These are phyloP conservation scores for Tricholoma sp. DNA, from an alignment of 768 basidiomycete species.

Conservation along the genomic window DNA sequence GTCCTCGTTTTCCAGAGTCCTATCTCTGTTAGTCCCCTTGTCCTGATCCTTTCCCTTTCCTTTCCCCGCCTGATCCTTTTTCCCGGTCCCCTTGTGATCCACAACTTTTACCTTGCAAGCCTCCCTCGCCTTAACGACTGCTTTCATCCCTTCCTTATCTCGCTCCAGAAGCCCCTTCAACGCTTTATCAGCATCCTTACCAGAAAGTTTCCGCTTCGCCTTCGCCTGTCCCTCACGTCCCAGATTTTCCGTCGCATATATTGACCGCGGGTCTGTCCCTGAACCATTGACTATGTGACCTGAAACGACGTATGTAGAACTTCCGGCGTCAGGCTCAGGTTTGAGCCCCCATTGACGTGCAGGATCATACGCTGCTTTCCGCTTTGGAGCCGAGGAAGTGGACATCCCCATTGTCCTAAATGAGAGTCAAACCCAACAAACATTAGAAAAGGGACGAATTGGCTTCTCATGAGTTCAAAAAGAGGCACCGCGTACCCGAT, in stretches of 20 bases:
- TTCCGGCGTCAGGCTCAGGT: constrained; percentile 33
- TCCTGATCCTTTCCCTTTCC: constrained; percentile 16
- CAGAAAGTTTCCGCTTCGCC: constrained; percentile 56
- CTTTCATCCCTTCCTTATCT: constrained; percentile 65
- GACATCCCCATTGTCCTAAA: constrained; percentile 73
- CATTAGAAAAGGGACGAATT: not conserved
- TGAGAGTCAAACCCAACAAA: not conserved
- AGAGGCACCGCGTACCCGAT: constrained; percentile 50
- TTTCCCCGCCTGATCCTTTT: constrained; percentile 12
- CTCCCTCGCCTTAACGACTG: constrained; percentile 57
- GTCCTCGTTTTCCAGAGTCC: constrained; percentile 9
- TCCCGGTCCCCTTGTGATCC: constrained; percentile 16
- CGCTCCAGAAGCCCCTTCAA: constrained; percentile 56
- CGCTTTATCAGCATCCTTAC: constrained; percentile 54
- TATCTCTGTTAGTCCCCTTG: constrained; percentile 14
- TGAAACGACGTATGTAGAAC: constrained; percentile 73
- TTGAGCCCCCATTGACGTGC: constrained; percentile 71
- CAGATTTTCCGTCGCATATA: constrained; percentile 63
- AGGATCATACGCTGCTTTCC: constrained; percentile 59
- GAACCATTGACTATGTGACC: constrained; percentile 66
- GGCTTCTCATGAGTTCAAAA: not conserved
- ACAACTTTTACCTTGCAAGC: constrained; percentile 17
- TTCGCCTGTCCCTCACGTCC: constrained; percentile 79
- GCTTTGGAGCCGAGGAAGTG: constrained; percentile 41
- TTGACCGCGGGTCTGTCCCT: constrained; percentile 29